A percentile compares a stretch with the other conserved stretches of the same genome.
These are phyloP conservation scores for Citeromyces nyonsensis DNA, from an alignment of 805 yeast species.

Conservation along the genomic window DNA sequence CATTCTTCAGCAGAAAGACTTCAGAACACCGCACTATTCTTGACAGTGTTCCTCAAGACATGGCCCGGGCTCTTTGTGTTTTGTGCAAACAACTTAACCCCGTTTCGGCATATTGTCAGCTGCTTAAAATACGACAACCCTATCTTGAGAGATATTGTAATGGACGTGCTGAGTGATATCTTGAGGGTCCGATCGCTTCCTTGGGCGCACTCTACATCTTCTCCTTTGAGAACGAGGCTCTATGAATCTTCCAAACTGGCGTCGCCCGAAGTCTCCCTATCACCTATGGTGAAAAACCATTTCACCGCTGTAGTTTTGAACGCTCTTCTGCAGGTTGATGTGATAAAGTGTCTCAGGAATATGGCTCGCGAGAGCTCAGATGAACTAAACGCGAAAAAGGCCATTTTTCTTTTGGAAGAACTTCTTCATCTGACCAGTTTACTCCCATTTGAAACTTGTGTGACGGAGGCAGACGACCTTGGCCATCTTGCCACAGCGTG, in stretches of 20 bases:
- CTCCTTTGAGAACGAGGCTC: too few species aligned
- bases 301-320: slow-evolving; percentile 46
- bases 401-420: slow-evolving; percentile 32
- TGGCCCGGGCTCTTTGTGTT: slow-evolving; percentile 48
- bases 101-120: slow-evolving; percentile 39
- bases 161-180: slow-evolving; percentile 60
- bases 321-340: slow-evolving; percentile 37
- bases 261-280: too few species aligned
- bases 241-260: too few species aligned
- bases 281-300: slow-evolving; percentile 26
- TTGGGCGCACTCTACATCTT: slow-evolving; percentile 17
- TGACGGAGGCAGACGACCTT: background rate
- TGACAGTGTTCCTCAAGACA: slow-evolving; percentile 46
- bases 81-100: slow-evolving; percentile 36
- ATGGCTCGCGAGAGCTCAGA: slow-evolving; percentile 5
- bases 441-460: background rate
- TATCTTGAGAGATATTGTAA: slow-evolving; percentile 38
- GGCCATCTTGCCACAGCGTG: background rate
- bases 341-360: slow-evolving; percentile 32
- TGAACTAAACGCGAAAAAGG: slow-evolving; percentile 33
- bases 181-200: slow-evolving; percentile 45
- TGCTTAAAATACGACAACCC: slow-evolving; percentile 49
- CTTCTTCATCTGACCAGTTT: slow-evolving; percentile 1
- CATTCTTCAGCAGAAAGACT: slow-evolving; percentile 29
- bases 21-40: slow-evolving; percentile 41